These are phyloP conservation scores for Micromonas commoda DNA, from an alignment of 139 green algal genomes.

Conservation along the genomic window DNA sequence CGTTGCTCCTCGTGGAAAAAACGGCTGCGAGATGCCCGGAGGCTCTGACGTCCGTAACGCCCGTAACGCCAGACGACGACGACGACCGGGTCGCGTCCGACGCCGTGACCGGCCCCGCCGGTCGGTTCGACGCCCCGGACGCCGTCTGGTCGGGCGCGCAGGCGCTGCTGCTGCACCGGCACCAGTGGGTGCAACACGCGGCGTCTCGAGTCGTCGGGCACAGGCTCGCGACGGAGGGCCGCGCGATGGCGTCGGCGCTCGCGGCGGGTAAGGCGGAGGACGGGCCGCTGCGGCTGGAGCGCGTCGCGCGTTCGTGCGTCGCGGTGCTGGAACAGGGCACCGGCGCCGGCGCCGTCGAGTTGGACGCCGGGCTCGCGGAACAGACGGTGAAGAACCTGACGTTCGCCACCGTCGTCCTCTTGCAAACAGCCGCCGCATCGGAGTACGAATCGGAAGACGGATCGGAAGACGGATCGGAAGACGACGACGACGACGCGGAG, in stretches of 20 bases:
- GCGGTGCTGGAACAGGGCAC: neutral
- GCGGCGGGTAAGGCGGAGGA: constrained; percentile 12
- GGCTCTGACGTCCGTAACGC: neutral
- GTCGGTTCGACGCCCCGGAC: neutral
- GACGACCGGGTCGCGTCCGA: constrained; percentile 4
- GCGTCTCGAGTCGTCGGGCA: constrained; percentile 58
- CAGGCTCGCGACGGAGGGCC: constrained; percentile 34
- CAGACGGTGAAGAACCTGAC: constrained; percentile 79
- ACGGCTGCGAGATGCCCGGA: constrained; percentile 36
- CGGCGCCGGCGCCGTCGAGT: constrained; percentile 28
- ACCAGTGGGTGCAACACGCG: constrained; percentile 80
- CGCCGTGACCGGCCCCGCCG: neutral
- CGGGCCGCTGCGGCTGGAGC: neutral
- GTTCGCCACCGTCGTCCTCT: constrained; percentile 48
- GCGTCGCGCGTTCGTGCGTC: neutral
- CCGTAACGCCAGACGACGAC: neutral
- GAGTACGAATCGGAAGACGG: constrained; percentile 17
- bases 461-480: constrained; percentile 2
- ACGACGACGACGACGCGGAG: constrained; percentile 6
- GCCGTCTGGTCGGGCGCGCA: constrained; percentile 22
- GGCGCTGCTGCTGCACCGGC: constrained; percentile 48
- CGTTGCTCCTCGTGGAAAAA: constrained; percentile 68
- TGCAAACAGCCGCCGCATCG: constrained; percentile 26
- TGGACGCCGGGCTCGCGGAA: constrained; percentile 62
- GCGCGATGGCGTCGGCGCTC: constrained; percentile 18